Evolutionary conservation across 2,329 filamentous ascomycete species (phyloP), one percentile per base, ranked within the genome.

Genomic region (Colletotrichum truncatum): DNA sequence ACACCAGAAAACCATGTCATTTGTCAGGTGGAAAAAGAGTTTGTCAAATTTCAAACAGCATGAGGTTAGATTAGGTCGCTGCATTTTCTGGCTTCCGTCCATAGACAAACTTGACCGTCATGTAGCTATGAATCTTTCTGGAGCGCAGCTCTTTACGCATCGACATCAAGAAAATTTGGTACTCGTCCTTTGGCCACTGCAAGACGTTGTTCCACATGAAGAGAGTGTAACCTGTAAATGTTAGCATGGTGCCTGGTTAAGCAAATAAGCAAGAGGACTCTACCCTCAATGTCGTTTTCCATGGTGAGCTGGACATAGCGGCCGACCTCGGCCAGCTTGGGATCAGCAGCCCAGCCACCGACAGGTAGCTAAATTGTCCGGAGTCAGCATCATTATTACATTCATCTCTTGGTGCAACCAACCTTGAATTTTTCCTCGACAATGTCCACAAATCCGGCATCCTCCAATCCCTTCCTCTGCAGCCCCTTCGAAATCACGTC

Each of bases 271-370:
- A 6, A 18, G 12, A 4, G 23, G 30, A 23, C 6, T 25, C 10
- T 6, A 45, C 76, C 75, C 57, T 78, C 74, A 36, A 74, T 68
- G 12, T 74, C 75, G 41, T 75, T 71, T 36, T 75, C 73, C 4
- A 76, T 68, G 10, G 74, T 72, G 8, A 72, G 43, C 30, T 72
- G 69, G 4, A 70, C 70, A 28, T 53, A 64, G 6, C 26, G 21
- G 21, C 69, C 67, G 16, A 73, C 52, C 25, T 73, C 67, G n/a
- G 71, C 70, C 49, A 48, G 53, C 32, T 68, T 69, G 8, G 67
- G 67, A 23, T 72, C 70, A 2, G 63, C 64, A 3, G 71, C 53
- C 73, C 70, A 84, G 6, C 72, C 66, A 2, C 78, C 78, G 11
- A 78, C 69, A 0, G 78, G 79, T 18, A 52, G n/a, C 48, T 52